Evolutionary conservation across 2,329 filamentous ascomycete species (phyloP), one percentile per base, ranked within the genome.

Genomic region (Lomentospora prolificans): DNA sequence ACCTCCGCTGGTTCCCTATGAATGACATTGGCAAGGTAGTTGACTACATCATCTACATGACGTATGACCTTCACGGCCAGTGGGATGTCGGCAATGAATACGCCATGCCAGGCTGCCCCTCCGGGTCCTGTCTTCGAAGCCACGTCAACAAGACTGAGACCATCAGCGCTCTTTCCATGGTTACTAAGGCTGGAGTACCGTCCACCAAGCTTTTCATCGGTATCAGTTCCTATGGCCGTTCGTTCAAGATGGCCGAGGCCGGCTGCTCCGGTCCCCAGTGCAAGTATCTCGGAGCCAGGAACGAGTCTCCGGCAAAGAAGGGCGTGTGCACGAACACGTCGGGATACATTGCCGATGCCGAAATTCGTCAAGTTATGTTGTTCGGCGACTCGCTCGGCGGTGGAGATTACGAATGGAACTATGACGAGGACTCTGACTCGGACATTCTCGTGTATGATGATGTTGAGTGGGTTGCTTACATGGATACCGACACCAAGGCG

Each of bases 101-200:
- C 1, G 69, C 70, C 1, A 64, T 66, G 53, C 62, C 55, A 2
- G 64, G 62, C 3, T 70, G 67, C 51, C 55, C 50, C 0, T 55
- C 54, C 0, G 70, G 70, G 3, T 69, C 66, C 46, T 72, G 69
- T 54, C 62, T 73, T 0, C 63, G 68, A 4, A 63, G 59, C n/a
- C 63, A 71, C 31, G 61, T 72, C 55, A 73, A 72, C 57, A 22
- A 65, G 19, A 72, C 65, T 6, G 70, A 74, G 55, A 70, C 68
- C 0, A 0, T 59, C 60, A 14, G 58, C 70, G 0, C 57, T 75
- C 62, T 33, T n/a, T n/a, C 61, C 64, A 3, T 66, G 63, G 5
- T 66, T 4, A 51, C 50, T 1, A 51, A 51, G 25, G 67, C 68
- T 0, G 67, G 66, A 2, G 66, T 68, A 0, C 59, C 62, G 0